These are phyloP conservation scores for Dendrostoma leiphaemia DNA, from an alignment of 2,329 filamentous ascomycete genomes.

Conservation along the genomic window DNA sequence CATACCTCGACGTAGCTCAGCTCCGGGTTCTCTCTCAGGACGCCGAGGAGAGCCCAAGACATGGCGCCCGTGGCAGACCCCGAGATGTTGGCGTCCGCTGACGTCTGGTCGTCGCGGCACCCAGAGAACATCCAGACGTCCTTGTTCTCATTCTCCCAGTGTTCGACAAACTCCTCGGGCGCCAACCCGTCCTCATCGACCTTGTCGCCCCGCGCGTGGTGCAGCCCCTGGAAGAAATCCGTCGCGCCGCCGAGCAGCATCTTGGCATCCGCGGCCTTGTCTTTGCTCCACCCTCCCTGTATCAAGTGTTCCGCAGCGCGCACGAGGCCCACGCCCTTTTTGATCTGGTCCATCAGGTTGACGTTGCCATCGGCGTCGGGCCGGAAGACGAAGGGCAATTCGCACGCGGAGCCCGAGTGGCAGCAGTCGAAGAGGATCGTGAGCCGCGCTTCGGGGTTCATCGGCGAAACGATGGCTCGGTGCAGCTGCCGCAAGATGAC, in stretches of 20 bases:
- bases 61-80: slow-evolving; percentile 35
- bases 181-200: slow-evolving; percentile 40
- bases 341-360: slow-evolving; percentile 53
- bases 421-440: slow-evolving; percentile 62
- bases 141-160: slow-evolving; percentile 36
- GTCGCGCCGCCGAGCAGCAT: slow-evolving; percentile 52
- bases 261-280: slow-evolving; percentile 47
- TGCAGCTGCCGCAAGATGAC: slow-evolving; percentile 36
- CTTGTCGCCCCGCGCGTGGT: slow-evolving; percentile 42
- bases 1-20: slow-evolving; percentile 31
- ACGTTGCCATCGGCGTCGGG: slow-evolving; percentile 55
- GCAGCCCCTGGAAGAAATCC: slow-evolving; percentile 51
- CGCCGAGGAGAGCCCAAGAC: slow-evolving; percentile 35
- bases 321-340: slow-evolving; percentile 47
- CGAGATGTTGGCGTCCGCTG: slow-evolving; percentile 35
- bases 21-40: slow-evolving; percentile 29
- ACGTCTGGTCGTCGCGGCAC: slow-evolving; percentile 37
- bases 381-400: slow-evolving; percentile 57
- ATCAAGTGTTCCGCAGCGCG: slow-evolving; percentile 48
- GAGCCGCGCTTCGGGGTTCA: slow-evolving; percentile 49
- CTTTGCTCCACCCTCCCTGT: slow-evolving; percentile 43
- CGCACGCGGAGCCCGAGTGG: slow-evolving; percentile 58
- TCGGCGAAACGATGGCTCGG: slow-evolving; percentile 46
- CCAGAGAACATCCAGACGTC: slow-evolving; percentile 42
- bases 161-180: slow-evolving; percentile 41